These are phyloP conservation scores for Colletotrichum lini DNA, from an alignment of 2,329 filamentous ascomycete genomes.

Conservation along the genomic window DNA sequence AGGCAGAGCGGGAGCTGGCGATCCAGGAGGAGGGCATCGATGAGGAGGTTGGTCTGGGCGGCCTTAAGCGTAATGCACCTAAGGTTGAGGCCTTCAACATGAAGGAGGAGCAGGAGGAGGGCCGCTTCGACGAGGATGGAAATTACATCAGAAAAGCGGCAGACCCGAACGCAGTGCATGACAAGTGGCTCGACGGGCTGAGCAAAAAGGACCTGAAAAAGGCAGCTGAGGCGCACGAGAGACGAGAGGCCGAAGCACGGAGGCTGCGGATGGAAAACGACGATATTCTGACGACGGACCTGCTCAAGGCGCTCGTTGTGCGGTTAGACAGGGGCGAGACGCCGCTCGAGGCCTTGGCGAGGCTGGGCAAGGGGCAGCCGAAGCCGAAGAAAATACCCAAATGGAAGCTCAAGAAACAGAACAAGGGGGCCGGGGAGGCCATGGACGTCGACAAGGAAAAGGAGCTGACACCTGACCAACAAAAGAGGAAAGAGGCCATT, in stretches of 20 bases:
- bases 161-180: constrained; percentile 91
- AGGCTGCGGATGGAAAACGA: constrained; percentile 82
- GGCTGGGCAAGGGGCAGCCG: constrained; percentile 78
- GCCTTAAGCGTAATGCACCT: constrained; percentile 92
- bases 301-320: constrained; percentile 80
- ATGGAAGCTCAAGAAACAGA: constrained; percentile 80
- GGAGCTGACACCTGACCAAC: constrained; percentile 78
- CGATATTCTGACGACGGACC: constrained; percentile 78
- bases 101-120: constrained; percentile 90
- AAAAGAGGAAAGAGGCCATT: constrained; percentile 79
- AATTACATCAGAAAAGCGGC: constrained; percentile 92
- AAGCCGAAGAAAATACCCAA: constrained; percentile 72
- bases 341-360: constrained; percentile 86
- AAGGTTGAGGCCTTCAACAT: constrained; percentile 98
- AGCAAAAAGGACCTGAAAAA: constrained; percentile 94
- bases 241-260: constrained; percentile 82
- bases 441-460: constrained; percentile 80
- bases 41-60: constrained; percentile 90
- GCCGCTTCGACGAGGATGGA: constrained; percentile 89
- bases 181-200: constrained; percentile 91
- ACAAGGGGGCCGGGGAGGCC: constrained; percentile 64
- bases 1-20: constrained; percentile 81
- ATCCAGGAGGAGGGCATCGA: constrained; percentile 84
- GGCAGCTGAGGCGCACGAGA: constrained; percentile 89
- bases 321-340: constrained; percentile 87